Evolutionary conservation across 2,329 filamentous ascomycete genomes (phyloP), one percentile per base, ranked within the genome.

Genomic region (Didymella arachidicola): DNA sequence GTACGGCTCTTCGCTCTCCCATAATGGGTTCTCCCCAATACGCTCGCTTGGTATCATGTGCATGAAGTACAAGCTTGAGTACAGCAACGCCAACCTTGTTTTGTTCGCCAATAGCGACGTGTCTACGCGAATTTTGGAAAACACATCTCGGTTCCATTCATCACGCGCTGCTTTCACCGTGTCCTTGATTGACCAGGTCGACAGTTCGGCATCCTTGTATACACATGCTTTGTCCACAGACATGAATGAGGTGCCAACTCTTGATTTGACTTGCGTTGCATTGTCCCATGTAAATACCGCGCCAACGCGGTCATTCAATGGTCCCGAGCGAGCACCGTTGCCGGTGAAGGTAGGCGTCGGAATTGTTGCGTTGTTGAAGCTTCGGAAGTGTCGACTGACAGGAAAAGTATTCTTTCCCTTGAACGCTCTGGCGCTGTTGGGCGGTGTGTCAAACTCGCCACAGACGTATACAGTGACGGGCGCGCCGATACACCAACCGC

Each of bases 1-100:
- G 63, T 90, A 91, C 0, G 88, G 89, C 72, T 91, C 88, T 6
- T 80, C 80, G 27, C 84, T 88, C 4, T 84, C 69, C 87, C 89
- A 92, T 0, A 88, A 71, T 1, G 88, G 87, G 51, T 91, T 92
- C 69, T 92, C 89, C 0, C 87, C 87, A 3, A 73, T 54, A 2
- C 74, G 70, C 59, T 77, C 72, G 41, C 70, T 74, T 0, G 73
- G 74, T 22, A 77, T 75, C 6, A 77, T 68, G 42, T 77, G 72
- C 71, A 72, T 75, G 51, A 75, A 76, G 59, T 76, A 77, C 32
- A 76, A 55, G 11, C 67, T 70, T 2, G 74, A 77, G 50, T 77
- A 77, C 0, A 77, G 47, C 6, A 77, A 53, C 1, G 72, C 67
- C 3, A 77, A 57, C 7, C 72, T 65, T 2, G 74, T 76, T 42